Percentiles rank a stretch among this genome's conserved stretches.
Conservation (phyloP, 495 filamentous ascomycete genomes). For the Articulospora tetracladia region DNA sequence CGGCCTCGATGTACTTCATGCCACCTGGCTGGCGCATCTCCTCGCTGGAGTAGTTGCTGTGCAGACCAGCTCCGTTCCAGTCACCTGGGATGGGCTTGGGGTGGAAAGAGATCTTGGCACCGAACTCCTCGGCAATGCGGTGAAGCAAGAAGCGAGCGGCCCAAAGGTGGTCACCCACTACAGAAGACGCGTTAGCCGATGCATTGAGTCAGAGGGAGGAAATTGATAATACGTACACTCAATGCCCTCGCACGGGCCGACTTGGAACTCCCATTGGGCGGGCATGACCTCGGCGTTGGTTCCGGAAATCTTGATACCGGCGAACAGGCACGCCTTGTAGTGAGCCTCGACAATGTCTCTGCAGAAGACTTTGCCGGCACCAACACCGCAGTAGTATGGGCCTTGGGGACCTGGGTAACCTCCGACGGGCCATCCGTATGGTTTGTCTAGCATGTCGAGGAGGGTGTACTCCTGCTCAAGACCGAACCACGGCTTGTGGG, state of each 20-base stretch:
- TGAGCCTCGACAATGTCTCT: conserved; percentile 98
- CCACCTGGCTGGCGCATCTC: conserved; percentile 87
- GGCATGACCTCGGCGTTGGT: conserved; percentile 99
- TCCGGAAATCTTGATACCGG: conserved; percentile 90
- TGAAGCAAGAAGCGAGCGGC: conserved; percentile 93
- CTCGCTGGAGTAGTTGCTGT: conserved; percentile 57
- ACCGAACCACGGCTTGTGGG: conserved; percentile 93
- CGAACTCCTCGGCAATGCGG: conserved; percentile 96
- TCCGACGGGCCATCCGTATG: conserved; percentile 92
- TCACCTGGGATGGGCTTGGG: conserved; percentile 98
- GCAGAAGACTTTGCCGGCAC: conserved; percentile 95
- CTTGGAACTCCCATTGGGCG: conserved; percentile 99
- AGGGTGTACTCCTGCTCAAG: conserved; percentile 98
- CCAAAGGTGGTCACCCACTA: conserved; percentile 96
- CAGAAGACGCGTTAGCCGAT: conserved; percentile 13
- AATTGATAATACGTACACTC: conserved; percentile 47
- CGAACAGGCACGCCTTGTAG: conserved; percentile 94
- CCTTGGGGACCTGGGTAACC: conserved; percentile 97
- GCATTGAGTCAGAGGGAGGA: conserved; percentile 20
- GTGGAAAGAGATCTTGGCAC: conserved; percentile 91
- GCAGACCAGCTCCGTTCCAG: conserved; percentile 99
- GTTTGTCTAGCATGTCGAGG: conserved; percentile 80
- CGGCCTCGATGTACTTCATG: conserved; percentile 86
- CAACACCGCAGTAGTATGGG: conserved; percentile 99
- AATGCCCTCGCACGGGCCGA: conserved; percentile 91